These are phyloP conservation scores for Zygoascus sp. DNA, from an alignment of 1,139 yeast species.

Conservation along the genomic window DNA sequence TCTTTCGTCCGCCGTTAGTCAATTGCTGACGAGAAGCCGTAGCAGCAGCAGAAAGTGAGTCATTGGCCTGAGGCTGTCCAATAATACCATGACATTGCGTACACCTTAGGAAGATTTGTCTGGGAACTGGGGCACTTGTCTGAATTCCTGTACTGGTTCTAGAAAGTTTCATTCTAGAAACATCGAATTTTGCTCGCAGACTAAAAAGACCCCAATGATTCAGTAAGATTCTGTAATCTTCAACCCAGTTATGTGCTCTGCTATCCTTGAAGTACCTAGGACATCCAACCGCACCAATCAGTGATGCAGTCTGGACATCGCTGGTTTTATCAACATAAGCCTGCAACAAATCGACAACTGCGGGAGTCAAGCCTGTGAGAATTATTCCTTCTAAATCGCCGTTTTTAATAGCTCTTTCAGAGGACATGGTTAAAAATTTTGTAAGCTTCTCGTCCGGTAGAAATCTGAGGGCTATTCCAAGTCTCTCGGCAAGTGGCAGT, in stretches of 20 bases:
- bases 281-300: slow-evolving; percentile 72
- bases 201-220: slow-evolving; percentile 83
- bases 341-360: slow-evolving; percentile 76
- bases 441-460: slow-evolving; percentile 65
- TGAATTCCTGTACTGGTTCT: slow-evolving; percentile 46
- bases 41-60: slow-evolving; percentile 7
- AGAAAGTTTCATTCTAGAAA: slow-evolving; percentile 64
- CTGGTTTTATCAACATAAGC: slow-evolving; percentile 84
- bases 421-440: slow-evolving; percentile 55
- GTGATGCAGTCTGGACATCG: slow-evolving; percentile 89
- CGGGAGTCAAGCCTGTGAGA: slow-evolving; percentile 82
- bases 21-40: slow-evolving; percentile 9
- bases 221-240: slow-evolving; percentile 61
- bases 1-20: slow-evolving; percentile 6
- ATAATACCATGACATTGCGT: slow-evolving; percentile 62
- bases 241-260: slow-evolving; percentile 74
- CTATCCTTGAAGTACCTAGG: slow-evolving; percentile 73
- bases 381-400: slow-evolving; percentile 92
- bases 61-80: slow-evolving; percentile 12
- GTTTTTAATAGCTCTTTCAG: slow-evolving; percentile 62
- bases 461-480: slow-evolving; percentile 86
- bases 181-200: slow-evolving; percentile 79
- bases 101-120: slow-evolving; percentile 79
- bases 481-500: slow-evolving; percentile 77
- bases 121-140: slow-evolving; percentile 52